Conservation (phyloP, 345 rosid genomes). For the Linum lewisii region DNA sequence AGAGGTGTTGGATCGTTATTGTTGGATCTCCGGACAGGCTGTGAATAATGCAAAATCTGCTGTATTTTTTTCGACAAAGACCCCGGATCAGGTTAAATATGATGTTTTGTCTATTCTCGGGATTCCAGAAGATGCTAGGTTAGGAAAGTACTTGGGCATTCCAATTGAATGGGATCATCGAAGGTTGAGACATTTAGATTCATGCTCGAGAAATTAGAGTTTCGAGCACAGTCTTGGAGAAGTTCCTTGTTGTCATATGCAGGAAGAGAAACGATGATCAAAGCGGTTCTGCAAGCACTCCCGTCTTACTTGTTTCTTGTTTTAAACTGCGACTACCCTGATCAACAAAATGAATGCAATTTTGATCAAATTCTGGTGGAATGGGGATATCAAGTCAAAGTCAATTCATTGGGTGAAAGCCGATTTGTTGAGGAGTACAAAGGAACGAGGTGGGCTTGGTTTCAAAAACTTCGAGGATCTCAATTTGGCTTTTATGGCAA, state of each 20-base stretch:
- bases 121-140: not conserved
- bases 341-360: not conserved
- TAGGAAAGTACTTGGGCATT: not conserved
- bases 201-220: not conserved
- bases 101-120: not conserved
- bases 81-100: too few relatives aligned
- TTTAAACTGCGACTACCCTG: not conserved
- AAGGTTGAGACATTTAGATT: not conserved
- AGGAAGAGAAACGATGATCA: not conserved
- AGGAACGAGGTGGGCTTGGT: not conserved
- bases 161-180: not conserved
- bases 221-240: not conserved
- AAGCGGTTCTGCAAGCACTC: not conserved
- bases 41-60: too few relatives aligned
- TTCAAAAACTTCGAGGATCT: not conserved
- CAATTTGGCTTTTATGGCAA: too few relatives aligned
- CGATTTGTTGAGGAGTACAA: not conserved
- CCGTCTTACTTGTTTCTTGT: not conserved
- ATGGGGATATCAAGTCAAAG: not conserved
- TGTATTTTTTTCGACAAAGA: too few relatives aligned
- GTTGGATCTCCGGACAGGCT: too few relatives aligned
- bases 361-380: too few relatives aligned
- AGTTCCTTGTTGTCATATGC: too few relatives aligned
- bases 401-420: not conserved
- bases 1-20: too few relatives aligned